Percentiles rank a stretch among this genome's conserved stretches.
These are phyloP conservation scores for Jimgerdemannia flammicorona DNA, from an alignment of 192 early-diverging fungal species.

Conservation along the genomic window DNA sequence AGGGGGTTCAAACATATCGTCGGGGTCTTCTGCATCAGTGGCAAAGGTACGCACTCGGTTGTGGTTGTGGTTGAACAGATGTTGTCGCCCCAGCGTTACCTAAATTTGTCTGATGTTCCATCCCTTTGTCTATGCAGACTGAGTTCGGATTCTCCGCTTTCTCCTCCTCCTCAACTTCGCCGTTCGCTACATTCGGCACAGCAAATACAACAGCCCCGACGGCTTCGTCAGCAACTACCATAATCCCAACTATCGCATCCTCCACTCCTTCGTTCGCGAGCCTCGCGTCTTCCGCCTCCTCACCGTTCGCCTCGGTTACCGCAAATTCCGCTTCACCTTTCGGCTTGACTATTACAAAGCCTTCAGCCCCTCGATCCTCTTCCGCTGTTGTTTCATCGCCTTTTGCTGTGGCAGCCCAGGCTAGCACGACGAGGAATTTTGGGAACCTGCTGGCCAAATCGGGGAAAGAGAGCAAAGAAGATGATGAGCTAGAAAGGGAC, in stretches of 20 bases:
- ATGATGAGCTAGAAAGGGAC: constrained; percentile 12
- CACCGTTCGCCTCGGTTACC: constrained; percentile 2
- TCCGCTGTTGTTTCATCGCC: constrained; percentile 9
- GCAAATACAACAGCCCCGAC: background rate
- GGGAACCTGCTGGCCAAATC: background rate
- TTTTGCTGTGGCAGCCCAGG: constrained; percentile 4
- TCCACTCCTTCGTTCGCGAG: background rate
- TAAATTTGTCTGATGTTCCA: too few relatives aligned
- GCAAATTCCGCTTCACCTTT: constrained; percentile 21
- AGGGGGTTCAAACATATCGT: background rate
- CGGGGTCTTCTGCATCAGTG: background rate
- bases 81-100: too few relatives aligned
- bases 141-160: background rate
- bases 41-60: background rate
- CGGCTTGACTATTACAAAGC: constrained; percentile 16
- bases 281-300: background rate
- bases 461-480: constrained; percentile 2
- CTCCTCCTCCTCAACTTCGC: background rate
- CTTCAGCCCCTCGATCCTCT: constrained; percentile 11
- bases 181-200: background rate
- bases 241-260: background rate
- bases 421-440: background rate
- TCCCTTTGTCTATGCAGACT: background rate
- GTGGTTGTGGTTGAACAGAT: background rate
- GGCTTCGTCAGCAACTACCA: background rate